A percentile compares a stretch with the other conserved stretches of the same genome.
Evolutionary conservation across 805 yeast genomes (phyloP).

Genomic region (Teunomyces barrocoloradensis): DNA sequence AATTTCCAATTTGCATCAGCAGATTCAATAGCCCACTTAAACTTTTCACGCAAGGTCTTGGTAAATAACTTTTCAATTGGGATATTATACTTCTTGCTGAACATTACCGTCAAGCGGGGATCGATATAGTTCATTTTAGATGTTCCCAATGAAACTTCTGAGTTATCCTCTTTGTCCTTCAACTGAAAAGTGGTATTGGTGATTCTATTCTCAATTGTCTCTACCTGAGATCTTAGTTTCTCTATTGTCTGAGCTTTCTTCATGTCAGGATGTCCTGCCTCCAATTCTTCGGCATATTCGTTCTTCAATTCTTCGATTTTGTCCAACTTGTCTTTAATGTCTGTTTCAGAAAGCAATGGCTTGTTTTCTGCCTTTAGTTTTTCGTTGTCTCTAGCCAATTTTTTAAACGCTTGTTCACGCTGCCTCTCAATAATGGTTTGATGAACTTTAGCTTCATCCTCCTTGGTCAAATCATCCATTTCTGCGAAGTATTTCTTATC

Average conservation of each 20-base stretch:
- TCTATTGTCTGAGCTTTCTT: slow-evolving; percentile 56
- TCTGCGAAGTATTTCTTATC: slow-evolving; percentile 63
- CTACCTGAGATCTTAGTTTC: slow-evolving; percentile 68
- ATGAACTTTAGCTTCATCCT: slow-evolving; percentile 60
- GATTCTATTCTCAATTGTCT: slow-evolving; percentile 69
- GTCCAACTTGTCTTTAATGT: slow-evolving; percentile 55
- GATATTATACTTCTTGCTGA: slow-evolving; percentile 78
- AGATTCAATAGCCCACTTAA: slow-evolving; percentile 93
- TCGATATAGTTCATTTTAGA: slow-evolving; percentile 94
- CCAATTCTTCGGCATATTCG: slow-evolving; percentile 55
- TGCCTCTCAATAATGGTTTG: slow-evolving; percentile 61
- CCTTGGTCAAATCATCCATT: slow-evolving; percentile 61
- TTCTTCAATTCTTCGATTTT: slow-evolving; percentile 52
- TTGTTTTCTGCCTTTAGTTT: slow-evolving; percentile 60
- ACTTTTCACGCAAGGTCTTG: slow-evolving; percentile 87
- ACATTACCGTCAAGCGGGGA: slow-evolving; percentile 87
- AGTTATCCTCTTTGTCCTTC: slow-evolving; percentile 91
- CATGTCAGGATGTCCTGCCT: slow-evolving; percentile 56
- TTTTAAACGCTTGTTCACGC: slow-evolving; percentile 58
- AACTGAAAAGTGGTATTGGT: slow-evolving; percentile 66
- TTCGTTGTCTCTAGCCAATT: slow-evolving; percentile 75
- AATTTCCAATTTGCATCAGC: slow-evolving; percentile 88
- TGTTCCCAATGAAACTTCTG: slow-evolving; percentile 89
- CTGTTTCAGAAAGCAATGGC: slow-evolving; percentile 51
- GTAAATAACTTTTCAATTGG: slow-evolving; percentile 92